A percentile compares a stretch with the other conserved stretches of the same genome.
phyloP scores from a whole-genome alignment of 2,329 filamentous ascomycete genomes.

The Alternaria alternata region DNA sequence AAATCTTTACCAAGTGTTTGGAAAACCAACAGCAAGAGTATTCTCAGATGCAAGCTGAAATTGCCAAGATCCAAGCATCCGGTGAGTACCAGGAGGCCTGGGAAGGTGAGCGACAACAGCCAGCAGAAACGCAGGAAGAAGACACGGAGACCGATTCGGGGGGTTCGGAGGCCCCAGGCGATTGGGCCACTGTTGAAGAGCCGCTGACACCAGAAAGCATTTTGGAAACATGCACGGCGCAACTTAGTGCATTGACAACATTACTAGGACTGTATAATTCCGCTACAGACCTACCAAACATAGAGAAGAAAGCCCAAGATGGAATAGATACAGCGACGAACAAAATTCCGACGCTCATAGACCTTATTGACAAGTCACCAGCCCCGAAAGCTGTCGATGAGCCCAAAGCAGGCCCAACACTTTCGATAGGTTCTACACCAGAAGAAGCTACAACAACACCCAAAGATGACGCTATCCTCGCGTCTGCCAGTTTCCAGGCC shows the following conservation, averaged over 20 bases:
- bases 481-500: conserved; percentile 64
- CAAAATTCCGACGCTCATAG: conserved; percentile 63
- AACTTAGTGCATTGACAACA: conserved; percentile 59
- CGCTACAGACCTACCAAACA: conserved; percentile 52
- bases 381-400: conserved; percentile 27
- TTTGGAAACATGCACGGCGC: conserved; percentile 72
- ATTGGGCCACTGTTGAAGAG: conserved; percentile 73
- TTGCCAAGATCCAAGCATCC: conserved; percentile 41
- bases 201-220: conserved; percentile 70
- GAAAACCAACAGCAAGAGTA: conserved; percentile 57
- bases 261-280: conserved; percentile 60
- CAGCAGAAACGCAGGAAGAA: conserved; percentile 17
- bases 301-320: conserved; percentile 67
- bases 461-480: conserved; percentile 62
- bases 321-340: conserved; percentile 61
- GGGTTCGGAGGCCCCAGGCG: conserved; percentile 56
- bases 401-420: conserved; percentile 41
- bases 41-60: conserved; percentile 49
- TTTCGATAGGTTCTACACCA: conserved; percentile 39
- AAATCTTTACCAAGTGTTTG: conserved; percentile 64
- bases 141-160: conserved; percentile 37
- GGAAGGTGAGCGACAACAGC: conserved; percentile 23
- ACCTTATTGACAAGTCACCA: conserved; percentile 43
- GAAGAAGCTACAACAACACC: conserved; percentile 48
- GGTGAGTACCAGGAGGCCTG: conserved; percentile 33